Conservation (phyloP, 371 early-diverging fungal species). For the Mortierella sp. region DNA sequence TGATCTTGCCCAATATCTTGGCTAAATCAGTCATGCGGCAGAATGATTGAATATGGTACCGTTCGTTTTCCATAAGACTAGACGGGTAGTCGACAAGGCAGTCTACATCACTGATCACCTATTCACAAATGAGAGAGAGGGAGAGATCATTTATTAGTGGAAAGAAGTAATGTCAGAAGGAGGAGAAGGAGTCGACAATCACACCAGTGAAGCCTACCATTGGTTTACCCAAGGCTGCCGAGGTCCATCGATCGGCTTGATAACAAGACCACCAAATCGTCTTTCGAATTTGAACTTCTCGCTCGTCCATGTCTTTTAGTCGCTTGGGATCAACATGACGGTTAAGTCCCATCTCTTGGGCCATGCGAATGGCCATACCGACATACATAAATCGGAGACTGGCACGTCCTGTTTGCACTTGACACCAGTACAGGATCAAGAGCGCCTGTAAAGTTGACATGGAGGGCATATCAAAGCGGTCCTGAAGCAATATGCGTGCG, state of each 20-base stretch:
- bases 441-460: slow-evolving; percentile 70
- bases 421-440: slow-evolving; percentile 74
- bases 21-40: slow-evolving; percentile 65
- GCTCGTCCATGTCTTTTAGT: slow-evolving; percentile 62
- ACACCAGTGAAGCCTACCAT: slow-evolving; percentile 25
- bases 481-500: slow-evolving; percentile 68
- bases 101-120: slow-evolving; percentile 64
- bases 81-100: slow-evolving; percentile 70
- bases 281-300: slow-evolving; percentile 68
- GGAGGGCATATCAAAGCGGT: slow-evolving; percentile 69
- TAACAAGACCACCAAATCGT: slow-evolving; percentile 76
- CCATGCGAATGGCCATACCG: slow-evolving; percentile 75
- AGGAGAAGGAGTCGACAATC: not conserved
- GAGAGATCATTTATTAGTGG: not conserved
- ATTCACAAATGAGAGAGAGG: not conserved
- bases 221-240: slow-evolving; percentile 55
- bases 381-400: slow-evolving; percentile 70
- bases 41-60: slow-evolving; percentile 61
- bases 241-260: slow-evolving; percentile 71
- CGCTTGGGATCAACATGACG: slow-evolving; percentile 58
- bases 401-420: slow-evolving; percentile 68
- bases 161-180: not conserved
- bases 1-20: slow-evolving; percentile 68
- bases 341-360: slow-evolving; percentile 73
- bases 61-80: slow-evolving; percentile 62